Percentiles rank a stretch among this genome's conserved stretches.
Conservation (phyloP, 139 green algal species). For the Tetradesmus obliquus region DNA sequence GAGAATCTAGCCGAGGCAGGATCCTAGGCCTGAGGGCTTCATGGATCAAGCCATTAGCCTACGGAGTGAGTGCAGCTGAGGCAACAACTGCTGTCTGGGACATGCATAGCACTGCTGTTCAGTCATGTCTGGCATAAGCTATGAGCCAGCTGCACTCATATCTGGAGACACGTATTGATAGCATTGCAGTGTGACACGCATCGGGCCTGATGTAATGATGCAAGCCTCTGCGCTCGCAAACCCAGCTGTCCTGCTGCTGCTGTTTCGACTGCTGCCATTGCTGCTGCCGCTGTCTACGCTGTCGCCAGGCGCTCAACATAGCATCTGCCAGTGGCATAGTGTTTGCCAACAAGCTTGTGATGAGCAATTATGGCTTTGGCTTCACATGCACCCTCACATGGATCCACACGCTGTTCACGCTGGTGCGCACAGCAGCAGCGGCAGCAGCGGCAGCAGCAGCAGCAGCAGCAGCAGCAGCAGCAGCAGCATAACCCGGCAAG, state of each 20-base stretch:
- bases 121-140: too few relatives aligned
- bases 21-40: background rate
- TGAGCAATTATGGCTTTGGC: constrained; percentile 75
- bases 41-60: constrained; percentile 58
- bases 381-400: constrained; percentile 88
- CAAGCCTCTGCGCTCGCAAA: too few relatives aligned
- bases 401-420: constrained; percentile 86
- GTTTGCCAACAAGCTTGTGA: constrained; percentile 92
- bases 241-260: too few relatives aligned
- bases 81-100: background rate
- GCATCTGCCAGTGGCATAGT: constrained; percentile 69
- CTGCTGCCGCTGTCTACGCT: background rate
- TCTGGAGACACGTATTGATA: too few relatives aligned
- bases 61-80: constrained; percentile 50
- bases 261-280: background rate
- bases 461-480: too few relatives aligned
- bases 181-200: too few relatives aligned
- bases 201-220: too few relatives aligned
- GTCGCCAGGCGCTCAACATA: background rate
- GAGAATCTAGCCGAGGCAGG: background rate
- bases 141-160: too few relatives aligned
- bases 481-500: background rate
- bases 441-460: constrained; percentile 5
- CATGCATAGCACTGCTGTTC: too few relatives aligned
- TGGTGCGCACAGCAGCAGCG: constrained; percentile 62